Base-by-base conservation (phyloP, 148 eudicot species). In the Vaccinium myrtillus region DNA sequence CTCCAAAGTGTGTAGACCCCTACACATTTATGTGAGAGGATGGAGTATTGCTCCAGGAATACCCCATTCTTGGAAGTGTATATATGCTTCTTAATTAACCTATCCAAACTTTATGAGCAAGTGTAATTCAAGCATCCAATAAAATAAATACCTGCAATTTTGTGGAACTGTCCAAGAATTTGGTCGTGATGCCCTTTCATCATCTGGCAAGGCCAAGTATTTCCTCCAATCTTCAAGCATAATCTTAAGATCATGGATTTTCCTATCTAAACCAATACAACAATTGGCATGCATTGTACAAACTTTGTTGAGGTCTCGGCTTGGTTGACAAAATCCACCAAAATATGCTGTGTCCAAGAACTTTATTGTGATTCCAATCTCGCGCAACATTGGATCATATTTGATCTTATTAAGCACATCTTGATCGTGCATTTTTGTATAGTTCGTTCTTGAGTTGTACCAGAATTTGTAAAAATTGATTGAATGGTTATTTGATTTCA, bases 271-370 rank as follows among this genome's bases (percentile, higher is more conserved):
- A 14, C 98, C 94, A 16, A 78, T 8, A 12, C 98, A 91, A 77
- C 98, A 94, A 84, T 93, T 94, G 16, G 94, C 95, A 80, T 94
- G 95, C 94, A 94, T 91, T 11, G 94, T 91, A 75, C 93, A 85
- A 61, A 93, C 94, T 76, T 81, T 55, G 81, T 87, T 82, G 19
- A 92, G 78, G 85, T 93, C 90, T 79, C 51, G 84, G 80, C 92
- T 91, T n/a, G 91, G 89, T 30, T 87, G 50, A 59, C 98, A 94
- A 86, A 93, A 93, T 32, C 95, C 94, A 13, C 93, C 91, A 77
- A 93, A 93, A 65, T 83, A 80, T 2, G 74, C 59, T 3, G 94
- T 91, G 48, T 91, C 90, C 82, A 94, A 69, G 70, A 90, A 91
- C 81, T 88, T 83, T 10, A 91, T 65, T 51, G 78, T 85, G 9